These are phyloP conservation scores for Trichosporon sp. DNA, from an alignment of 1,284 basidiomycete genomes.

Conservation along the genomic window DNA sequence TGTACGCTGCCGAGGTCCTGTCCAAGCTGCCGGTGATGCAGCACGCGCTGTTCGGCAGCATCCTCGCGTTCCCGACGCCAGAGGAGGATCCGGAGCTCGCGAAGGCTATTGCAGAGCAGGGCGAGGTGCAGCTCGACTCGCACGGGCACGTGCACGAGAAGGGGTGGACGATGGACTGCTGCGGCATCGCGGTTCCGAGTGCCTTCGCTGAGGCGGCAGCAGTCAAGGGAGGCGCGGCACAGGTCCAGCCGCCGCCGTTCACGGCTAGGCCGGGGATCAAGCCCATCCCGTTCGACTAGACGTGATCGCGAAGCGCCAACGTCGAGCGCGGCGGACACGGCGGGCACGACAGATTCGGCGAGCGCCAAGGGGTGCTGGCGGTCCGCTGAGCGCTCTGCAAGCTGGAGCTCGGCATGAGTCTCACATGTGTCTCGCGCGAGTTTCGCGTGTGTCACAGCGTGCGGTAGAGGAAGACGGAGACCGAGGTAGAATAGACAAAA, in stretches of 20 bases:
- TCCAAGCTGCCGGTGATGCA: constrained; percentile 95
- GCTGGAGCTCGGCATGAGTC: no score
- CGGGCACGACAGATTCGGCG: no score
- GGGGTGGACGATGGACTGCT: constrained; percentile 84
- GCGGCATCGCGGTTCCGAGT: constrained; percentile 84
- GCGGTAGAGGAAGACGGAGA: neutral
- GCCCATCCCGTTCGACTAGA: constrained; percentile 78
- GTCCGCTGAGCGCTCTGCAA: no score
- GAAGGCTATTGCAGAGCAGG: constrained; percentile 55
- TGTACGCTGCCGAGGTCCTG: constrained; percentile 94
- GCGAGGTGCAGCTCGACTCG: constrained; percentile 58
- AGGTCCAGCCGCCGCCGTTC: constrained; percentile 29
- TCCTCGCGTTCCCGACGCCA: constrained; percentile 66
- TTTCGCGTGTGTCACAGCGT: no score
- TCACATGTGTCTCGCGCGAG: no score
- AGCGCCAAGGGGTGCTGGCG: no score
- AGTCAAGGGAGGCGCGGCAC: constrained; percentile 54
- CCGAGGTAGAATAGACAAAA: neutral
- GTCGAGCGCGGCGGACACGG: neutral
- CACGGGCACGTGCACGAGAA: constrained; percentile 68
- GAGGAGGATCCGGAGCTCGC: constrained; percentile 55
- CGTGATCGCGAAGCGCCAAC: neutral
- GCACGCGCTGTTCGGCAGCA: constrained; percentile 90
- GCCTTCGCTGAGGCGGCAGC: constrained; percentile 74
- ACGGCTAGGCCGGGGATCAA: constrained; percentile 65